A percentile compares a stretch with the other conserved stretches of the same genome.
These are phyloP conservation scores for Lichenothelia convexa DNA, from an alignment of 495 filamentous ascomycete species.

Conservation along the genomic window DNA sequence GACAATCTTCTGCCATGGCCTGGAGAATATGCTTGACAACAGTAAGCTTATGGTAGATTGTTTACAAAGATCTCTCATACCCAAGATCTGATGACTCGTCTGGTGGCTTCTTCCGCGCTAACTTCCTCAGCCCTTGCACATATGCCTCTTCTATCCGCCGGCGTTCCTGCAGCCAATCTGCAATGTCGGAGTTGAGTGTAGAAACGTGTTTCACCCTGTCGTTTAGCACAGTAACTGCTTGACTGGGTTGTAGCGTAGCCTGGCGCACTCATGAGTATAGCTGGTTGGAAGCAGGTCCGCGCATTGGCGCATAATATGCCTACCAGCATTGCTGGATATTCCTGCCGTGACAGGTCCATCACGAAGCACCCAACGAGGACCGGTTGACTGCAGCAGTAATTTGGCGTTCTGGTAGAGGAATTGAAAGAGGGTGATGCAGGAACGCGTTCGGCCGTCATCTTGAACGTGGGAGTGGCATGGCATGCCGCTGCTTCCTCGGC, in stretches of 20 bases:
- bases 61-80: constrained; percentile 31
- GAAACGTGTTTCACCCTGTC: constrained; percentile 79
- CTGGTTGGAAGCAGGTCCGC: constrained; percentile 2
- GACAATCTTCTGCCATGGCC: constrained; percentile 85
- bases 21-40: constrained; percentile 57
- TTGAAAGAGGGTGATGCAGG: no score
- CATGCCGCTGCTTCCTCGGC: no score
- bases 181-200: constrained; percentile 76
- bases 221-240: constrained; percentile 67
- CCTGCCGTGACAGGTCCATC: constrained; percentile 73
- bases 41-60: constrained; percentile 1
- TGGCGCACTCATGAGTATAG: constrained; percentile 19
- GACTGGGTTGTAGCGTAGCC: constrained; percentile 66
- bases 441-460: no score
- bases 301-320: constrained; percentile 17
- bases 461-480: no score
- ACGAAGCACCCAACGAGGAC: no score
- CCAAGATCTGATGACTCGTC: constrained; percentile 64
- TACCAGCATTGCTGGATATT: constrained; percentile 96
- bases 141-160: constrained; percentile 85
- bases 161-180: constrained; percentile 95
- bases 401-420: no score
- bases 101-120: constrained; percentile 49
- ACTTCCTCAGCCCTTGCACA: constrained; percentile 63
- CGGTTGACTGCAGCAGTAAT: no score